Conservation (phyloP, 176 grass and related monocot species). For the Carex scoparia region DNA sequence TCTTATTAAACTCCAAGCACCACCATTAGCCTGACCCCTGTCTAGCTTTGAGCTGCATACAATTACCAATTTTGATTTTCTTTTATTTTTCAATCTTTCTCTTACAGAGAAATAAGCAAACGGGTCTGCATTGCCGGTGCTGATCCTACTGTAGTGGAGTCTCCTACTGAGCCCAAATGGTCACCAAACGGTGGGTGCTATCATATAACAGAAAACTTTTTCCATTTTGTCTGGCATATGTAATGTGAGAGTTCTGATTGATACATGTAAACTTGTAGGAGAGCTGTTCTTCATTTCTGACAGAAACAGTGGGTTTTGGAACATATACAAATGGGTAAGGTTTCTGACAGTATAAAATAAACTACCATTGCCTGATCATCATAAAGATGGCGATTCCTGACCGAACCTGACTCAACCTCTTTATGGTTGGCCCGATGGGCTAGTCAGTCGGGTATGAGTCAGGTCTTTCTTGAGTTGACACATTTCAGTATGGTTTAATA, state of each 20-base stretch:
- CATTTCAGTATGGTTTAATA: neutral
- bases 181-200: slow-evolving; percentile 61
- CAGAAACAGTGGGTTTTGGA: slow-evolving; percentile 85
- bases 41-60: too few relatives aligned
- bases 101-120: slow-evolving; percentile 66
- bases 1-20: neutral
- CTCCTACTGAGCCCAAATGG: slow-evolving; percentile 92
- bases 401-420: neutral
- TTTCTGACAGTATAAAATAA: slow-evolving; percentile 16
- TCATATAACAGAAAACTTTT: neutral
- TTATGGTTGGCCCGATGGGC: neutral
- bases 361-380: neutral
- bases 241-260: slow-evolving; percentile 13
- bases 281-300: slow-evolving; percentile 94
- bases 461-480: neutral
- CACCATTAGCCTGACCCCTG: neutral
- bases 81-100: neutral
- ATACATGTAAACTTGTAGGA: slow-evolving; percentile 43
- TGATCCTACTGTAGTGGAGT: slow-evolving; percentile 59
- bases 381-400: neutral
- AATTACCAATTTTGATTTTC: neutral
- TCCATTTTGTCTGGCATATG: neutral
- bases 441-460: neutral
- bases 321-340: slow-evolving; percentile 90
- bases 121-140: slow-evolving; percentile 71